A percentile compares a stretch with the other conserved stretches of the same genome.
These are phyloP conservation scores for Hydnomerulius pinastri DNA, from an alignment of 768 basidiomycete species.

Conservation along the genomic window DNA sequence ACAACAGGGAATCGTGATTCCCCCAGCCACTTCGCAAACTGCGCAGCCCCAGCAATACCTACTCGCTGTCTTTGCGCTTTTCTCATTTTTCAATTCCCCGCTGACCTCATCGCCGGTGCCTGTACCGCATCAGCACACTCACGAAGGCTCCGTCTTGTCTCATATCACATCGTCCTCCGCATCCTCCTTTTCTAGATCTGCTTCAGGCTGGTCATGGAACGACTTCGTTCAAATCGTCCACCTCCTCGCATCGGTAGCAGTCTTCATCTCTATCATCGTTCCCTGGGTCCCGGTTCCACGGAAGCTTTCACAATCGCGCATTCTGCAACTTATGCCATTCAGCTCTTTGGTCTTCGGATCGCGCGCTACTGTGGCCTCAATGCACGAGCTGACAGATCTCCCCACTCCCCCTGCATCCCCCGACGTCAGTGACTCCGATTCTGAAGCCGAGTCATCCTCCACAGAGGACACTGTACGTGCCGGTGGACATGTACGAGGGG, in stretches of 20 bases:
- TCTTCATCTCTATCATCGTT: slow-evolving; percentile 59
- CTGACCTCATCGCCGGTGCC: slow-evolving; percentile 46
- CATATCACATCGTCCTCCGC: slow-evolving; percentile 28
- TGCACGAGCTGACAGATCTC: slow-evolving; percentile 16
- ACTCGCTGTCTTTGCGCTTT: slow-evolving; percentile 79
- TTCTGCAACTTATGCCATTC: slow-evolving; percentile 31
- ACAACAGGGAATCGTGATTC: slow-evolving; percentile 13
- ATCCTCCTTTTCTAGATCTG: slow-evolving; percentile 18
- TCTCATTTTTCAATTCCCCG: slow-evolving; percentile 84
- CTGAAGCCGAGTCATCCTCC: slow-evolving; percentile 31
- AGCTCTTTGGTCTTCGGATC: slow-evolving; percentile 9
- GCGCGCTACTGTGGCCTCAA: background rate
- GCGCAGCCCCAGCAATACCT: slow-evolving; percentile 60
- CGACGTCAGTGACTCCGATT: slow-evolving; percentile 23
- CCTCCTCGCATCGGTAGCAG: slow-evolving; percentile 60
- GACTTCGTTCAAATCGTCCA: slow-evolving; percentile 66
- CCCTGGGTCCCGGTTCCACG: slow-evolving; percentile 41
- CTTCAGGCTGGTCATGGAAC: slow-evolving; percentile 44
- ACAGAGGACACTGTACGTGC: slow-evolving; percentile 28
- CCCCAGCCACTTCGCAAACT: slow-evolving; percentile 13
- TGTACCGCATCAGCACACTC: slow-evolving; percentile 43
- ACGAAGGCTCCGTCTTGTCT: slow-evolving; percentile 60
- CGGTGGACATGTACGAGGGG: background rate
- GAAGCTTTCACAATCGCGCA: slow-evolving; percentile 20
- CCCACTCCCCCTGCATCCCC: slow-evolving; percentile 32